Evolutionary conservation across 352 stramenopile genomes (phyloP), one percentile per base, ranked within the genome.

Genomic region (Thraustochytrium striatum): DNA sequence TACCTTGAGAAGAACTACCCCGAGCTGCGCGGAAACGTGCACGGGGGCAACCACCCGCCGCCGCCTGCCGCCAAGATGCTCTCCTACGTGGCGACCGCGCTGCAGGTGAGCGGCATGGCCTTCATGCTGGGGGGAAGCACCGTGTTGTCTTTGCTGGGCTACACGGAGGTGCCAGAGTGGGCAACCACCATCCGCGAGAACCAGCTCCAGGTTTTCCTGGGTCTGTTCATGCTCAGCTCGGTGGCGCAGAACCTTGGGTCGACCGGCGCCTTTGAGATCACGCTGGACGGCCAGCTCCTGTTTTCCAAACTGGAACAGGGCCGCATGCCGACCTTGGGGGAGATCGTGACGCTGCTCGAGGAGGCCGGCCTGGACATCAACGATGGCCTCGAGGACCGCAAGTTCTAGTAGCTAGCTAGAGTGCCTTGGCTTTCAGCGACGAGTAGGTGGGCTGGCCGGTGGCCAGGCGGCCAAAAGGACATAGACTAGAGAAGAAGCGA

Each of bases 201-300:
- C 39, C 70, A 80, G 58, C 16, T 80, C 21, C 55, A 69, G 47
- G 41, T 47, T 19, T 80, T 80, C 55, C 9, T 80, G 55, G 52
- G 19, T 2, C 58, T 80, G 1, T 80, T 80, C 58, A 11, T 80
- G 38, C 28, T 70, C 7, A 80, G 70, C 58, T 58, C 28, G n/a
- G 70, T 80, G 7, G 70, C 70, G 41, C 70, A 80, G 28, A 80
- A 75, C 41, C 16, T 80, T 57, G 58, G 33, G 38, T 9, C 53
- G 0, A 80, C 70, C 50, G 70, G 70, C 8, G 70, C 70, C 35
- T 80, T 80, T 36, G 70, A 80, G 47, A 70, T 80, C 25, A 3
- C 28, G 8, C 16, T 80, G 16, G 70, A 47, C 28, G 70, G 53
- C 55, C 79, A 75, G 30, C 2, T 75, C 41, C 13, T 70, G 32